These are phyloP conservation scores for Phytophthora cryptogea DNA, from an alignment of 352 stramenopile species.

Conservation along the genomic window DNA sequence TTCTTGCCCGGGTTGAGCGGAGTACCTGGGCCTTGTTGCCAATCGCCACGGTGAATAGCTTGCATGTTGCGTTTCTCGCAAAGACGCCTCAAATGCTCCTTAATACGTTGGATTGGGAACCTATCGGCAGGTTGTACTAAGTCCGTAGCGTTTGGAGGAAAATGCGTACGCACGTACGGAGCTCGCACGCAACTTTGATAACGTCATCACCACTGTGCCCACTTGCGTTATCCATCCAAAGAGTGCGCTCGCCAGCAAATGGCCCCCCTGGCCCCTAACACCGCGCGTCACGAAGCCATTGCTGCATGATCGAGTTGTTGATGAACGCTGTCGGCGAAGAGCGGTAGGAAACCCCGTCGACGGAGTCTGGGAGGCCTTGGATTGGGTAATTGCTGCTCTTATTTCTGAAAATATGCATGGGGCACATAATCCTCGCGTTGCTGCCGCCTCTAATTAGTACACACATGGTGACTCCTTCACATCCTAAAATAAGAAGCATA, in stretches of 20 bases:
- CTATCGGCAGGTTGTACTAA: background rate
- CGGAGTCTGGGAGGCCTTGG: too few relatives aligned
- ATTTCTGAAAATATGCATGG: too few relatives aligned
- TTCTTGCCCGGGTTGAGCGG: background rate
- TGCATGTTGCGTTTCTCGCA: conserved; percentile 1
- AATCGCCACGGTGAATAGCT: background rate
- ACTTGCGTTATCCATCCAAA: conserved; percentile 12
- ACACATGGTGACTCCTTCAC: too few relatives aligned
- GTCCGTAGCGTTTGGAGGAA: conserved; percentile 8
- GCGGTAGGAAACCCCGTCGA: too few relatives aligned
- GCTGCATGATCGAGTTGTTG: too few relatives aligned
- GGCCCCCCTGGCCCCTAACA: conserved; percentile 6
- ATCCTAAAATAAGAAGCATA: too few relatives aligned
- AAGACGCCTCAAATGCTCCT: background rate
- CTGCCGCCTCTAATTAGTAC: too few relatives aligned
- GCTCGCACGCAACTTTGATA: background rate
- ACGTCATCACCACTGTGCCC: background rate
- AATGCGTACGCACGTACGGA: background rate
- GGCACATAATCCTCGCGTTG: too few relatives aligned
- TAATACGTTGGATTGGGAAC: conserved; percentile 5
- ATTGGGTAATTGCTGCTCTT: too few relatives aligned
- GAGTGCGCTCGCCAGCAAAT: background rate
- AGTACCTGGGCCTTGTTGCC: background rate
- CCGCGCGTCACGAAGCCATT: too few relatives aligned
- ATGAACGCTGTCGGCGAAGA: too few relatives aligned